Percentiles rank a stretch among this genome's conserved stretches.
phyloP scores from a whole-genome alignment of 2,329 filamentous ascomycete genomes.

The Calonectria pseudoturangicola region DNA sequence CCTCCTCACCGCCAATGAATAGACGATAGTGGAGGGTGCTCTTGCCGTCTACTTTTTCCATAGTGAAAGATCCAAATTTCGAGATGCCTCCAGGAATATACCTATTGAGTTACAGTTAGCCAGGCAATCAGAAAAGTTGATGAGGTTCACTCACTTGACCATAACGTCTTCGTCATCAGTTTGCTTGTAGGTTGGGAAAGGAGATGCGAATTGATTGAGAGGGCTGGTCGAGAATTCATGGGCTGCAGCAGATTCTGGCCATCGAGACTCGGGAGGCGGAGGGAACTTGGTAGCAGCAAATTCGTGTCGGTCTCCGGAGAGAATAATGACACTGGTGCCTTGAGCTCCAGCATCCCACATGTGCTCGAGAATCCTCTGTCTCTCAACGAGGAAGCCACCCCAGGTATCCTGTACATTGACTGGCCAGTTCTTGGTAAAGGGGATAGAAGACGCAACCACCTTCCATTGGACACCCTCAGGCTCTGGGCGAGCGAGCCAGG shows the following conservation, averaged over 20 bases:
- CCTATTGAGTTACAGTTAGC: slow-evolving; percentile 60
- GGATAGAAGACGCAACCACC: slow-evolving; percentile 90
- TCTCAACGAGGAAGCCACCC: slow-evolving; percentile 92
- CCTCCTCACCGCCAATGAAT: slow-evolving; percentile 86
- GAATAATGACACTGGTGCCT: slow-evolving; percentile 85
- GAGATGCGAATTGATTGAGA: slow-evolving; percentile 94
- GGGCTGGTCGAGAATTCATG: slow-evolving; percentile 96
- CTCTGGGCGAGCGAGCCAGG: slow-evolving; percentile 83
- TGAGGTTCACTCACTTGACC: slow-evolving; percentile 80
- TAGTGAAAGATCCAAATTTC: slow-evolving; percentile 86
- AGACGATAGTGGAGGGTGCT: slow-evolving; percentile 87
- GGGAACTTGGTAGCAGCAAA: slow-evolving; percentile 92
- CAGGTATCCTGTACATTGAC: slow-evolving; percentile 93
- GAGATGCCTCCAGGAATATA: slow-evolving; percentile 90
- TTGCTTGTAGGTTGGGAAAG: slow-evolving; percentile 88
- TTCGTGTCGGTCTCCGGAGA: slow-evolving; percentile 97
- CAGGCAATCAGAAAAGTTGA: background rate
- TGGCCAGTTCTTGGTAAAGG: slow-evolving; percentile 98
- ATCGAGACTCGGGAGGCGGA: slow-evolving; percentile 75
- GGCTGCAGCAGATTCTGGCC: slow-evolving; percentile 79
- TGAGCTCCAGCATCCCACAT: slow-evolving; percentile 92
- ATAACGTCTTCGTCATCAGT: slow-evolving; percentile 87
- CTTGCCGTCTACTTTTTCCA: slow-evolving; percentile 78
- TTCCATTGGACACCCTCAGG: slow-evolving; percentile 92
- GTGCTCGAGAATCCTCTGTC: slow-evolving; percentile 85